A percentile compares a stretch with the other conserved stretches of the same genome.
phyloP scores from a whole-genome alignment of 306 rosid genomes.

The Cucurbita maxima region DNA sequence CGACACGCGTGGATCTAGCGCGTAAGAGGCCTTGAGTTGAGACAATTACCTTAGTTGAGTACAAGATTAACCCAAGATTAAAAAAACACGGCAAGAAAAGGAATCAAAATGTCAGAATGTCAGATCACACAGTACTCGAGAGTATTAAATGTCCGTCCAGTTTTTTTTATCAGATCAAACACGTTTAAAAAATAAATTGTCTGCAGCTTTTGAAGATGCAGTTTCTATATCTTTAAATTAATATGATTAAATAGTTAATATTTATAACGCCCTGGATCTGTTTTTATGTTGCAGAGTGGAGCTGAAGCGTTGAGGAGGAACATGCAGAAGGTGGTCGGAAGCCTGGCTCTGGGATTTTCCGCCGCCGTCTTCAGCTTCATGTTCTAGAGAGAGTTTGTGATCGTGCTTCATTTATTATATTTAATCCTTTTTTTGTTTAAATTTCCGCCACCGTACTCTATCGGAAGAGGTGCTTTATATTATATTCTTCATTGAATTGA shows the following conservation, averaged over 20 bases:
- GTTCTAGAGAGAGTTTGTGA: constrained; percentile 15
- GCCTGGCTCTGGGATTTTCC: constrained; percentile 49
- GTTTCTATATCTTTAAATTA: background rate
- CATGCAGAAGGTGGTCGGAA: constrained; percentile 40
- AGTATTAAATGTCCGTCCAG: background rate
- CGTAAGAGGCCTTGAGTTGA: background rate
- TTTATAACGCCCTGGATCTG: background rate
- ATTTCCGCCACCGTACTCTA: background rate
- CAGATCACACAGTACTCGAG: background rate
- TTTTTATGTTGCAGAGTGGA: constrained; percentile 44
- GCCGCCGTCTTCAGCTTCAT: constrained; percentile 28
- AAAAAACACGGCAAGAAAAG: background rate
- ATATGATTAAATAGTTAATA: background rate
- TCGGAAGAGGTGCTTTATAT: constrained; percentile 1
- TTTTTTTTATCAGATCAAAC: background rate
- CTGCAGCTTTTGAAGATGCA: background rate
- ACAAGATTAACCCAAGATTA: background rate
- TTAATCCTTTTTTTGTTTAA: background rate
- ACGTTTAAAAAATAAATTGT: background rate
- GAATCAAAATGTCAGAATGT: background rate
- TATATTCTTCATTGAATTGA: background rate
- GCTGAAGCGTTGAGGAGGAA: constrained; percentile 25
- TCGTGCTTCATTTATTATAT: constrained; percentile 1
- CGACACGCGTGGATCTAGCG: background rate
- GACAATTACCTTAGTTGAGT: background rate